Evolutionary conservation across 2,329 filamentous ascomycete genomes (phyloP), one percentile per base, ranked within the genome.

Genomic region (Pseudopithomyces maydicus): DNA sequence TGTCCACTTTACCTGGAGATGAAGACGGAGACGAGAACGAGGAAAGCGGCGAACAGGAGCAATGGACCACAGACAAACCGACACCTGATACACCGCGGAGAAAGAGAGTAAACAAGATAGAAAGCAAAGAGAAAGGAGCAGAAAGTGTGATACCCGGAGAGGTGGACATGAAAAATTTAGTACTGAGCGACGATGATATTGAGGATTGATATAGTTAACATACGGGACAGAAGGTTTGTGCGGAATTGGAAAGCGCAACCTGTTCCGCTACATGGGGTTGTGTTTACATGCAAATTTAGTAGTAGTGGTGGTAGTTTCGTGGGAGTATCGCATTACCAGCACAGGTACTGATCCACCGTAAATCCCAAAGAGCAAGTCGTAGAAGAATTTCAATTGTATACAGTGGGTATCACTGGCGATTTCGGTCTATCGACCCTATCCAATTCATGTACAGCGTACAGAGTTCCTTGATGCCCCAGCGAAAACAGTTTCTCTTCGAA

Each of bases 101-200:
- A 57, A 66, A 57, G 26, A 61, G 49, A 51, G 61, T 54, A 29
- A 58, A 60, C 8, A 57, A 55, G 41, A 63, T 71, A 22, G 63
- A 67, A 20, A 65, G 50, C 38, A 73, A 67, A 32, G 45, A 59
- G 6, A 58, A 61, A 8, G 61, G 68, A 23, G 58, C 58, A 19
- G 64, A 68, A 38, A 62, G 64, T 22, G 71, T 65, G 32, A 59
- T 71, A 19, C 58, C 66, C 12, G 63, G 66, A 0, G 71, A 71
- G 10, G 66, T 65, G 41, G 66, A 65, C 0, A 68, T 76, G 2
- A 73, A 70, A 41, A 68, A 66, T 39, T 61, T 80, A n/a, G 69
- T 80, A 50, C 64, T 81, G 17, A 78, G 77, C 56, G 79, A 81
- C 61, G 79, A 81, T 66, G 79, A 81, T 66, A 81, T 81, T 56